Percentiles rank a stretch among this genome's conserved stretches.
Conservation (phyloP, 345 rosid species). For the Heritiera fomes region DNA sequence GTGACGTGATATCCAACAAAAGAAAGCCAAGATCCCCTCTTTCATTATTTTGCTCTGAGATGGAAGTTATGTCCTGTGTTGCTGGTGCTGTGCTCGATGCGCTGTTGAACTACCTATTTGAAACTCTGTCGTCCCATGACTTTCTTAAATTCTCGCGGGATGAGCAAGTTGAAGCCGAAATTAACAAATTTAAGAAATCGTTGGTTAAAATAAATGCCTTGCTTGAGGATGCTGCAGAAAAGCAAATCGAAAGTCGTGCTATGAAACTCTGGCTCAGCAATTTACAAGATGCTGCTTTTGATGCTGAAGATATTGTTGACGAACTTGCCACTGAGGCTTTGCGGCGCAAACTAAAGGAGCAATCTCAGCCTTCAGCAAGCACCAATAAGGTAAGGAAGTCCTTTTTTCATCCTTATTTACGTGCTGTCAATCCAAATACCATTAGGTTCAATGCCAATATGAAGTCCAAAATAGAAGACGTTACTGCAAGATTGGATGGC, state of each 20-base stretch:
- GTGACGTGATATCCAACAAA: neutral
- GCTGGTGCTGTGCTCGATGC: slow-evolving; percentile 12
- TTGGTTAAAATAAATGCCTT: slow-evolving; percentile 8
- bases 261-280: slow-evolving; percentile 29
- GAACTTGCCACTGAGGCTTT: slow-evolving; percentile 16
- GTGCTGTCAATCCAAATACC: neutral
- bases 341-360: neutral
- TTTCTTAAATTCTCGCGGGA: too few relatives aligned
- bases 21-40: neutral
- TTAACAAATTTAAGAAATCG: slow-evolving; percentile 25
- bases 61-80: slow-evolving; percentile 15
- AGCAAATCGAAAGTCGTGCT: neutral
- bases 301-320: slow-evolving; percentile 29
- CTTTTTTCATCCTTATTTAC: neutral
- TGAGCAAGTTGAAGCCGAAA: slow-evolving; percentile 17
- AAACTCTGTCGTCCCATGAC: slow-evolving; percentile 3
- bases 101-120: neutral
- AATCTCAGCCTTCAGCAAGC: neutral
- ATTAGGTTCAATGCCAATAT: slow-evolving; percentile 10
- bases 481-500: neutral
- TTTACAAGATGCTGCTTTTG: slow-evolving; percentile 27
- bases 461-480: neutral
- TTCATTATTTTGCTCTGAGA: neutral
- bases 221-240: slow-evolving; percentile 19
- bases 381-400: neutral